Base-by-base conservation (phyloP, 768 basidiomycete species). In the Lactifluus piperatus region DNA sequence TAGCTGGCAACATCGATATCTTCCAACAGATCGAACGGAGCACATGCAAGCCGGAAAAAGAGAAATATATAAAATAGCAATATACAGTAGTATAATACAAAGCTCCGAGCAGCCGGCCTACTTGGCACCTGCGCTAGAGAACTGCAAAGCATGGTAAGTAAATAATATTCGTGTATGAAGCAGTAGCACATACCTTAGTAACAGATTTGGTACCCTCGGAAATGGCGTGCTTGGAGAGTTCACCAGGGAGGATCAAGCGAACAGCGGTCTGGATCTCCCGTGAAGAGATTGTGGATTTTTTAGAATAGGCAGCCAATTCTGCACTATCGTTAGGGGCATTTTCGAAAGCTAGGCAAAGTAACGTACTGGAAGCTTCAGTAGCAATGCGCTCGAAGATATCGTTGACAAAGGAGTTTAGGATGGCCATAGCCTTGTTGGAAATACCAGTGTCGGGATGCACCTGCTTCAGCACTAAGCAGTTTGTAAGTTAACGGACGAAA, bases 391-490 rank as follows among this genome's bases (percentile, higher is more conserved):
- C 91, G 64, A 92, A 93, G 65, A 92, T 95, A 67, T 97, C 93
- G 68, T 94, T 94, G 69, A 97, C 93, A 70, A 97, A 97, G 58
- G 87, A 91, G 80, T 95, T 95, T 57, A 97, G 75, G 70, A 97
- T 94, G 61, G 92, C 88, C 91, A 95, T 94, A 22, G 92, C 93
- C 80, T 95, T 95, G 85, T 97, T 97, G 56, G 94, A 94, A 77
- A 97, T 97, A 86, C 94, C 95, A 51, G 92, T 98, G 70, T 97
- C 95, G 52, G 94, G 93, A 79, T 97, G 95, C 60, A 97, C 94
- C 77, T 97, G 93, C 76, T 91, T 93, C 62, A 95, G 83, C 67
- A 94, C 93, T 92, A 67, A 58, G 51, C 2, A 22, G 32, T 30
- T 22, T 14, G 16, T 37, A 13, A 48, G 53, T 29, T 34, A 49